These are phyloP conservation scores for Ganoderma lucidum DNA, from an alignment of 1,284 basidiomycete species.

Conservation along the genomic window DNA sequence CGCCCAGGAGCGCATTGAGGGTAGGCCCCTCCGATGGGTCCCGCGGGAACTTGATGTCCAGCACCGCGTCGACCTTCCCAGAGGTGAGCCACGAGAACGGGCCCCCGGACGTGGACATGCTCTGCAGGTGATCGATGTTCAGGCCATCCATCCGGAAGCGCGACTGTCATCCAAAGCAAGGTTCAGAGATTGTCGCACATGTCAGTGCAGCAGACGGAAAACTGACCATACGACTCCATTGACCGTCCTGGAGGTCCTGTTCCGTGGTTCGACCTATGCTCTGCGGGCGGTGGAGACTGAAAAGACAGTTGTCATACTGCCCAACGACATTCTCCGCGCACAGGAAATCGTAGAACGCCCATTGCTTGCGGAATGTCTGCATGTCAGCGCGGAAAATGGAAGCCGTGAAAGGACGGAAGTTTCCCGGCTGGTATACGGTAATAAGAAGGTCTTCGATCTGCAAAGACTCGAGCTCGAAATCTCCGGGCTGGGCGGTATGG, in stretches of 20 bases:
- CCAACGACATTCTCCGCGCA: conserved; percentile 95
- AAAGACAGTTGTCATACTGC: conserved; percentile 97
- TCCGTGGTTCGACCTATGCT: conserved; percentile 92
- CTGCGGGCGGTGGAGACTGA: conserved; percentile 97
- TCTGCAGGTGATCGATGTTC: conserved; percentile 95
- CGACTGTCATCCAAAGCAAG: conserved; percentile 59
- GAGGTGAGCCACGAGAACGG: conserved; percentile 98
- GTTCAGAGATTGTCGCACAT: neutral
- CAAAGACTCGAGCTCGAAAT: conserved; percentile 93
- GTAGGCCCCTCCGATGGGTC: conserved; percentile 79
- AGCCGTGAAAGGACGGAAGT: conserved; percentile 93
- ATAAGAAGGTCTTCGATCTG: conserved; percentile 93
- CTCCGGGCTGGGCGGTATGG: conserved; percentile 77
- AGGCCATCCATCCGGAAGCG: conserved; percentile 97
- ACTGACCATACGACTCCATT: conserved; percentile 90
- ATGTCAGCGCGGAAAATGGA: conserved; percentile 97
- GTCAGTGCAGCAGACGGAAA: neutral
- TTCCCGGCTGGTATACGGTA: conserved; percentile 93
- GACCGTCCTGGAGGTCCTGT: conserved; percentile 80
- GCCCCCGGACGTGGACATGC: conserved; percentile 83
- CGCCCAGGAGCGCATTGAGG: conserved; percentile 90
- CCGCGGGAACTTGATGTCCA: conserved; percentile 97
- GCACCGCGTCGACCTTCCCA: conserved; percentile 95
- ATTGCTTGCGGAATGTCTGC: conserved; percentile 87
- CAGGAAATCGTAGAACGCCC: conserved; percentile 95